Percentiles rank a stretch among this genome's conserved stretches.
Conservation (phyloP, 2,329 filamentous ascomycete genomes). For the Bipolaris gigantea region DNA sequence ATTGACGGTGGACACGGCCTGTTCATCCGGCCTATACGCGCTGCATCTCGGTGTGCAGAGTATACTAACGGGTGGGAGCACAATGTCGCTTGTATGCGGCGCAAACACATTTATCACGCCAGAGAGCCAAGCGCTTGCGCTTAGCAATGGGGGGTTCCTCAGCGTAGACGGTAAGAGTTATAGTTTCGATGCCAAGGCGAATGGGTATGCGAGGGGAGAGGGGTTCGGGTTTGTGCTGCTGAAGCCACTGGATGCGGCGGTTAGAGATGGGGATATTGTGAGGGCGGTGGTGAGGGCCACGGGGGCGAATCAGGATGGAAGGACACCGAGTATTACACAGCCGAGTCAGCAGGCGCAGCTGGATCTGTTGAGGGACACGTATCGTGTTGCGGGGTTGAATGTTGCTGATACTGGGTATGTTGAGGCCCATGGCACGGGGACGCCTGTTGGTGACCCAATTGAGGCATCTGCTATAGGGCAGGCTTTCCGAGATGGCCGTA, state of each 20-base stretch:
- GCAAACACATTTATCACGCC: slow-evolving; percentile 7
- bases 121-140: slow-evolving; percentile 7
- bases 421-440: slow-evolving; percentile 17
- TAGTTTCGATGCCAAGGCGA: slow-evolving; percentile 43
- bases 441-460: slow-evolving; percentile 11
- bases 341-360: slow-evolving; percentile 51
- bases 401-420: slow-evolving; percentile 11
- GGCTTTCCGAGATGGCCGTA: slow-evolving; percentile 4
- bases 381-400: slow-evolving; percentile 3
- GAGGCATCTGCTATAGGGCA: slow-evolving; percentile 9
- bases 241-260: slow-evolving; percentile 12
- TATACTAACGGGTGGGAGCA: slow-evolving; percentile 24
- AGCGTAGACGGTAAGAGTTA: slow-evolving; percentile 3
- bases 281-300: slow-evolving; percentile 24
- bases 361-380: slow-evolving; percentile 10
- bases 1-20: slow-evolving; percentile 28
- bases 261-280: slow-evolving; percentile 24
- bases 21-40: slow-evolving; percentile 22
- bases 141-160: slow-evolving; percentile 1
- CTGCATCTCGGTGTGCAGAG: slow-evolving; percentile 28
- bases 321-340: slow-evolving; percentile 8
- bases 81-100: slow-evolving; percentile 12
- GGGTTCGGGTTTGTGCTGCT: slow-evolving; percentile 61
- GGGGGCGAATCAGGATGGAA: slow-evolving; percentile 18
- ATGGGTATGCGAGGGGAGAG: slow-evolving; percentile 66